Evolutionary conservation across 306 rosid species (phyloP).

Genomic region (Cercis canadensis): DNA sequence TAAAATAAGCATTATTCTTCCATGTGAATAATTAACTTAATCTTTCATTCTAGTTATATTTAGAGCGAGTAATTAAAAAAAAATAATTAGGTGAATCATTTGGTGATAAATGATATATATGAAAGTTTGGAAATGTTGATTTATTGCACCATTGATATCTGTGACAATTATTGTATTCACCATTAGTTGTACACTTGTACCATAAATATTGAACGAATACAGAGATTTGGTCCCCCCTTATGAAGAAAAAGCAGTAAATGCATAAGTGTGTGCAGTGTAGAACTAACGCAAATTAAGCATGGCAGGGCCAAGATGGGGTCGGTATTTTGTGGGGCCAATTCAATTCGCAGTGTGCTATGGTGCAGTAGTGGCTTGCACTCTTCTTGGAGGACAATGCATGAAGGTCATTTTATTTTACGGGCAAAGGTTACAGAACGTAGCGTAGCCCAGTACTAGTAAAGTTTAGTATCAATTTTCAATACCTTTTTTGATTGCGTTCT

Average conservation of each 20-base stretch:
- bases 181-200: not conserved
- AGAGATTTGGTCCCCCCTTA: too few species aligned
- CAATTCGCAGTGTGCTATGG: constrained; percentile 61
- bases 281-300: not conserved
- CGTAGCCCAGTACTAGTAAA: too few species aligned
- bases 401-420: constrained; percentile 33
- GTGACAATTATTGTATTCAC: not conserved
- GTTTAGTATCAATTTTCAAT: too few species aligned
- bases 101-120: too few species aligned
- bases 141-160: not conserved
- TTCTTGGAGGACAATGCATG: constrained; percentile 64
- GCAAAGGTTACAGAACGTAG: too few species aligned
- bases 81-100: too few species aligned
- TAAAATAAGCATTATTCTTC: too few species aligned
- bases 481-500: too few species aligned
- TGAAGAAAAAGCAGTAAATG: not conserved
- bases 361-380: constrained; percentile 51
- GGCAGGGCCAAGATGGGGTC: constrained; percentile 57
- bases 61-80: too few species aligned
- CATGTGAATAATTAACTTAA: too few species aligned
- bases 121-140: too few species aligned
- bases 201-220: not conserved
- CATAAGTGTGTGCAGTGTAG: not conserved
- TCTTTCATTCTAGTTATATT: too few species aligned
- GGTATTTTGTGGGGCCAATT: constrained; percentile 56